These are phyloP conservation scores for Fusarium avenaceum DNA, from an alignment of 2,329 filamentous ascomycete genomes.

Conservation along the genomic window DNA sequence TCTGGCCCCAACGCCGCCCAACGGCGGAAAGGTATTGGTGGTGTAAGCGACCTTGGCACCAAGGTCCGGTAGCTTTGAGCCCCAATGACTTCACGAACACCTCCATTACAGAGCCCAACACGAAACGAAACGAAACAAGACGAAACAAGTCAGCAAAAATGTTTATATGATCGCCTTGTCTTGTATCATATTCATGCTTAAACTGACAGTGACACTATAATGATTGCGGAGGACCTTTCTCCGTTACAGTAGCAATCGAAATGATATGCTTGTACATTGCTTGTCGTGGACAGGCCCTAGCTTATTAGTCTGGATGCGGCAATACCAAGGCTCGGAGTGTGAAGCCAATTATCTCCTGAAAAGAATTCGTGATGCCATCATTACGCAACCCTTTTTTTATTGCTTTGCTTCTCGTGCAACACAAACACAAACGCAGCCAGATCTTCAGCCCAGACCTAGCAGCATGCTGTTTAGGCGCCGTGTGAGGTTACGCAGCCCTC, in stretches of 20 bases:
- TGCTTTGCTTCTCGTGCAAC: slow-evolving; percentile 17
- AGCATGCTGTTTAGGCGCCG: slow-evolving; percentile 28
- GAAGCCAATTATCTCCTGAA: slow-evolving; percentile 3
- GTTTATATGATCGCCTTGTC: slow-evolving; percentile 5
- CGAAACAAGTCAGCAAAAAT: slow-evolving; percentile 22
- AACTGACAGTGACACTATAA: neutral
- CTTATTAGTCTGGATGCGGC: slow-evolving; percentile 1
- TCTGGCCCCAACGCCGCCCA: slow-evolving; percentile 1
- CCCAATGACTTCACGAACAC: slow-evolving; percentile 27
- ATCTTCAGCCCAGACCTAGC: slow-evolving; percentile 11
- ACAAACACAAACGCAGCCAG: slow-evolving; percentile 4
- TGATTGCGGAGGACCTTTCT: neutral
- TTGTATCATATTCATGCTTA: neutral
- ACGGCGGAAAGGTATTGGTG: slow-evolving; percentile 33
- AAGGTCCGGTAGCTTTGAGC: slow-evolving; percentile 11
- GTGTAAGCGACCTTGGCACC: slow-evolving; percentile 41
- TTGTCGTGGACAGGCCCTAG: no score
- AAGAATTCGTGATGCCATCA: slow-evolving; percentile 31
- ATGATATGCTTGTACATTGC: no score
- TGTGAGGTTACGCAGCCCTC: slow-evolving; percentile 28
- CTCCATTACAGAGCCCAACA: slow-evolving; percentile 15
- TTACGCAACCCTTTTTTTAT: slow-evolving; percentile 21
- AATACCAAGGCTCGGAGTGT: slow-evolving; percentile 19
- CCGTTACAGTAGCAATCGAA: neutral
- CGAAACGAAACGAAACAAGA: slow-evolving; percentile 39